Conservation (phyloP, 306 rosid species). For the Vigna nakashimae region DNA sequence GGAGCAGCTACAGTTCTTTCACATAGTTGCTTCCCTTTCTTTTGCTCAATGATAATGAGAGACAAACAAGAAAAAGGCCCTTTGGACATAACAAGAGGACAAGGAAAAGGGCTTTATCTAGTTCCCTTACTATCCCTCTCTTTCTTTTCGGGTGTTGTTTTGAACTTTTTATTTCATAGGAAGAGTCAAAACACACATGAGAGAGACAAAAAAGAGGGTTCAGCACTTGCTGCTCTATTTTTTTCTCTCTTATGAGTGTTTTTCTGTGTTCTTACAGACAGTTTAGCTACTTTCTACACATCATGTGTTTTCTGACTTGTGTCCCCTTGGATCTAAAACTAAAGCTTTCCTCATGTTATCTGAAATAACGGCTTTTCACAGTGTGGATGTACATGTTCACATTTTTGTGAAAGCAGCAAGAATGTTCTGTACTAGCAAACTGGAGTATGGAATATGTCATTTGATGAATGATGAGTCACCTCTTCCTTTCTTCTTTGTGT, state of each 20-base stretch:
- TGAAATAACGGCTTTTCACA: slow-evolving; percentile 9
- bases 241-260: slow-evolving; percentile 26
- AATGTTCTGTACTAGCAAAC: slow-evolving; percentile 42
- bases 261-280: slow-evolving; percentile 23
- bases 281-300: slow-evolving; percentile 36
- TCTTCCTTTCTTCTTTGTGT: slow-evolving; percentile 6
- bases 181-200: slow-evolving; percentile 33
- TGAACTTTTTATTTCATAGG: slow-evolving; percentile 20
- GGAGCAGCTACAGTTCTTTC: slow-evolving; percentile 86
- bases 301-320: slow-evolving; percentile 52
- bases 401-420: slow-evolving; percentile 37
- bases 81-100: slow-evolving; percentile 1
- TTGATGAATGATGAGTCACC: slow-evolving; percentile 17
- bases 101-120: slow-evolving; percentile 24
- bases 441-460: slow-evolving; percentile 1
- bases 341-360: slow-evolving; percentile 3
- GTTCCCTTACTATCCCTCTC: slow-evolving; percentile 11
- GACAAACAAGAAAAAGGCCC: neutral
- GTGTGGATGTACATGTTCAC: slow-evolving; percentile 36
- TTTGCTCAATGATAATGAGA: slow-evolving; percentile 41
- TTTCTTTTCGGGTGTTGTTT: slow-evolving; percentile 23
- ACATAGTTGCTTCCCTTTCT: slow-evolving; percentile 94
- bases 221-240: slow-evolving; percentile 5
- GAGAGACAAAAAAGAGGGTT: slow-evolving; percentile 26
- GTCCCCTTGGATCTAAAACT: slow-evolving; percentile 37